Evolutionary conservation across 768 basidiomycete genomes (phyloP).

Genomic region (Pleurotus tuoliensis): DNA sequence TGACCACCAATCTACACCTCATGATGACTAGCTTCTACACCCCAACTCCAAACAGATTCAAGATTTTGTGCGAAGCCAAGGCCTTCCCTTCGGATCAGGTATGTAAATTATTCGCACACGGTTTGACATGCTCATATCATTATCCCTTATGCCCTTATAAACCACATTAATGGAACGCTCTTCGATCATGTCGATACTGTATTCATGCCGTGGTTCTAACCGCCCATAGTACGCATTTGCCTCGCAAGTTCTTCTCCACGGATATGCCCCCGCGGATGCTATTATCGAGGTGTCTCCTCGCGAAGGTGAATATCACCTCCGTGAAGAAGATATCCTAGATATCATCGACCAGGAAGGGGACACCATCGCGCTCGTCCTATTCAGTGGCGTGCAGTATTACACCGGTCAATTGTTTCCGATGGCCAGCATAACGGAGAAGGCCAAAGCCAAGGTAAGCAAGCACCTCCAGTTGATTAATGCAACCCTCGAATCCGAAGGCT

Average conservation of each 20-base stretch:
- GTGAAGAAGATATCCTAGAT: slow-evolving; percentile 85
- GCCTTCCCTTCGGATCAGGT: slow-evolving; percentile 98
- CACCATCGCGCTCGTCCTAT: slow-evolving; percentile 84
- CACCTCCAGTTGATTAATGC: slow-evolving; percentile 1
- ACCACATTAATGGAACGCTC: no score
- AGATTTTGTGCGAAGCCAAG: slow-evolving; percentile 90
- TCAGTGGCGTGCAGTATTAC: slow-evolving; percentile 96
- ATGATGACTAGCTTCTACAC: slow-evolving; percentile 94
- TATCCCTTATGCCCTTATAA: no score
- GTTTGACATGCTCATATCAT: slow-evolving; percentile 6
- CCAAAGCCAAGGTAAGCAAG: slow-evolving; percentile 68
- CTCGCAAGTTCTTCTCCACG: slow-evolving; percentile 84
- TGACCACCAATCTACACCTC: slow-evolving; percentile 94
- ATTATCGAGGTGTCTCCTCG: slow-evolving; percentile 81
- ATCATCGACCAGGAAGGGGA: slow-evolving; percentile 68
- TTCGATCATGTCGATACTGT: no score
- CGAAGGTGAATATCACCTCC: slow-evolving; percentile 77
- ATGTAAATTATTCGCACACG: slow-evolving; percentile 17
- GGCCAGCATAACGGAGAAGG: slow-evolving; percentile 74
- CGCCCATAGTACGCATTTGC: slow-evolving; percentile 83
- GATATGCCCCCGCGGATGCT: slow-evolving; percentile 65
- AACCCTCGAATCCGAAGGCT: not conserved
- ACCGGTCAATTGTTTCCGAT: slow-evolving; percentile 96
- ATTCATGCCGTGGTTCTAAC: no score
- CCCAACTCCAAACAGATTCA: slow-evolving; percentile 79